These are phyloP conservation scores for Leccinum pallidistipes DNA, from an alignment of 1,284 basidiomycete genomes.

Conservation along the genomic window DNA sequence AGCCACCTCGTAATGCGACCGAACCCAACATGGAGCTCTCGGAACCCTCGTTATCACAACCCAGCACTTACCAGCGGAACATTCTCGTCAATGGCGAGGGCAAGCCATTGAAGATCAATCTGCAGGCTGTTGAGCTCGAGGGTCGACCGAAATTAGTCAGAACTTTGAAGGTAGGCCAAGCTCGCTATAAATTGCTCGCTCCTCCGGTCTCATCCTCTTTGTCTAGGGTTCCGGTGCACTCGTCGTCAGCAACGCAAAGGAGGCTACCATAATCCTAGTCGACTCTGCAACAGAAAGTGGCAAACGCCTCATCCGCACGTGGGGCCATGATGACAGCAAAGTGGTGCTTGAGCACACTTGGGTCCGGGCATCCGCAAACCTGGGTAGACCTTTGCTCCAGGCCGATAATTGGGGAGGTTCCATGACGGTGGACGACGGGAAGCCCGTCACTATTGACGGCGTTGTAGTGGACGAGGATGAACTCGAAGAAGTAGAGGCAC, in stretches of 20 bases:
- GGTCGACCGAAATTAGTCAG: conserved; percentile 53
- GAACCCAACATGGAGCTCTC: conserved; percentile 24
- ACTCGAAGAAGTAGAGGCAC: conserved; percentile 37
- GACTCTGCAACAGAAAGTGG: conserved; percentile 53
- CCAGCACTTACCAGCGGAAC: conserved; percentile 12
- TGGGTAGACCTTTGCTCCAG: conserved; percentile 42
- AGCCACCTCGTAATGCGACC: conserved; percentile 1
- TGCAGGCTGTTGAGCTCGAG: conserved; percentile 51
- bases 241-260: conserved; percentile 46
- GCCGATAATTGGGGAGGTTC: conserved; percentile 58
- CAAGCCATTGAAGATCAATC: conserved; percentile 40
- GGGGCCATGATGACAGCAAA: conserved; percentile 51
- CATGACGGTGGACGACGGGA: conserved; percentile 45
- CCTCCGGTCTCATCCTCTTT: conserved; percentile 1
- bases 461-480: conserved; percentile 35
- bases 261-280: conserved; percentile 57
- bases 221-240: conserved; percentile 52
- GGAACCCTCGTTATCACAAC: conserved; percentile 19
- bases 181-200: background rate
- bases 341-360: conserved; percentile 45
- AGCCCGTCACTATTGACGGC: conserved; percentile 38
- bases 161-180: conserved; percentile 44
- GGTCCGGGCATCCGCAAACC: conserved; percentile 43
- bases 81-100: conserved; percentile 31
- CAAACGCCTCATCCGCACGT: conserved; percentile 52